These are phyloP conservation scores for Trichoderma citrinoviride DNA, from an alignment of 2,329 filamentous ascomycete genomes.

Conservation along the genomic window DNA sequence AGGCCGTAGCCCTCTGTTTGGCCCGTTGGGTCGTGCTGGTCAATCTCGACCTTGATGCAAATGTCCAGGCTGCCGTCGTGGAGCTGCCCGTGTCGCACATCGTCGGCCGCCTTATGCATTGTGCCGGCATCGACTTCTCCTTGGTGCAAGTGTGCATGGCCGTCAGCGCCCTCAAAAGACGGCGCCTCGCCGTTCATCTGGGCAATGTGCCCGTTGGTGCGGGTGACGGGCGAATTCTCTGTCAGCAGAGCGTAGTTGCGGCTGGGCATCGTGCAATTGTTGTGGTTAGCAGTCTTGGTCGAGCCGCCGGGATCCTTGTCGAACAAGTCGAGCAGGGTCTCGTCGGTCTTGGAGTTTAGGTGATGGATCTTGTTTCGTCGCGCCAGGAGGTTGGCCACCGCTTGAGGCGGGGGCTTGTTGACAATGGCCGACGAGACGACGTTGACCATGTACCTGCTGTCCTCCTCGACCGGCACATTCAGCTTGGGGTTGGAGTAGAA, in stretches of 20 bases:
- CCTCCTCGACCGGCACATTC: constrained; percentile 71
- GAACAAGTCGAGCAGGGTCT: constrained; percentile 92
- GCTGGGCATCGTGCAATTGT: constrained; percentile 86
- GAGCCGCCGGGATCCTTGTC: constrained; percentile 77
- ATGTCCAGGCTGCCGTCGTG: constrained; percentile 70
- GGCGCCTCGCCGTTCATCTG: constrained; percentile 25
- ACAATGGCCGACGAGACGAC: constrained; percentile 93
- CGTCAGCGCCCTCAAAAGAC: constrained; percentile 53
- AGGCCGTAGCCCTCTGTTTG: constrained; percentile 80
- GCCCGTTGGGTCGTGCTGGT: constrained; percentile 77
- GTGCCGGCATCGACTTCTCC: constrained; percentile 81
- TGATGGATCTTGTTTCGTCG: constrained; percentile 81
- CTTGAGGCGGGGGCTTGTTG: constrained; percentile 87
- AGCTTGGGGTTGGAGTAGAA: constrained; percentile 90
- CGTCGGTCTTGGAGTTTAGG: constrained; percentile 71
- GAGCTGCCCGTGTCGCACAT: constrained; percentile 52
- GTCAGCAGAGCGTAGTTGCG: constrained; percentile 91
- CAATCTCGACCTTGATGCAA: constrained; percentile 80
- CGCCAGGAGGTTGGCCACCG: constrained; percentile 85
- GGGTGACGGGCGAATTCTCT: constrained; percentile 68
- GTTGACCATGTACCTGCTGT: constrained; percentile 94
- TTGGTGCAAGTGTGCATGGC: constrained; percentile 67
- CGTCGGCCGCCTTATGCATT: constrained; percentile 67
- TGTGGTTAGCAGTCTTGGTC: constrained; percentile 71
- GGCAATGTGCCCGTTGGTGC: constrained; percentile 29